Evolutionary conservation across 495 filamentous ascomycete species (phyloP).

Genomic region (Aspergillus diversus): DNA sequence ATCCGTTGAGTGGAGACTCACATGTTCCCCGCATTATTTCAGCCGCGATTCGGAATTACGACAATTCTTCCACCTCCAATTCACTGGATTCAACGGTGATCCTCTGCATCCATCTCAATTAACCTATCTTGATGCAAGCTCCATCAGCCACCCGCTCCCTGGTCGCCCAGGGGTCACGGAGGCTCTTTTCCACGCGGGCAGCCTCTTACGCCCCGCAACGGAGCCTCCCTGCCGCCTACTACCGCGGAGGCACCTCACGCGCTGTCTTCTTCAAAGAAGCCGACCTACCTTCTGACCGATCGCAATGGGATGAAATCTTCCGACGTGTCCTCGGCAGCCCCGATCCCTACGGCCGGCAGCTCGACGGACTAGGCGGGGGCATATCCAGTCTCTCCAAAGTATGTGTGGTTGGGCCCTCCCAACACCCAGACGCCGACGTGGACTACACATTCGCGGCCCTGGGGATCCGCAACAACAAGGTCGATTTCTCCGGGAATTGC

Average conservation of each 20-base stretch:
- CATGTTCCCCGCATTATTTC: too few relatives aligned
- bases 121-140: background rate
- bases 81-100: background rate
- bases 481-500: slow-evolving; percentile 73
- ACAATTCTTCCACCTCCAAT: background rate
- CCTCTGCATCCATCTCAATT: background rate
- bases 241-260: slow-evolving; percentile 73
- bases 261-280: slow-evolving; percentile 63
- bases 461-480: slow-evolving; percentile 57
- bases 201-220: slow-evolving; percentile 24
- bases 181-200: background rate
- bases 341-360: slow-evolving; percentile 69
- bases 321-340: slow-evolving; percentile 66
- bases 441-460: slow-evolving; percentile 76
- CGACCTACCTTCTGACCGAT: slow-evolving; percentile 51
- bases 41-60: background rate
- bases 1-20: too few relatives aligned
- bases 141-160: background rate
- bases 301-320: slow-evolving; percentile 62
- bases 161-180: background rate
- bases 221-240: slow-evolving; percentile 65
- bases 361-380: slow-evolving; percentile 73
- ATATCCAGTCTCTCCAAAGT: slow-evolving; percentile 72
- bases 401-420: slow-evolving; percentile 59
- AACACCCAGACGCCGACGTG: slow-evolving; percentile 58